Conservation (phyloP, 352 stramenopile genomes). For the Phytophthora chlamydospora region DNA sequence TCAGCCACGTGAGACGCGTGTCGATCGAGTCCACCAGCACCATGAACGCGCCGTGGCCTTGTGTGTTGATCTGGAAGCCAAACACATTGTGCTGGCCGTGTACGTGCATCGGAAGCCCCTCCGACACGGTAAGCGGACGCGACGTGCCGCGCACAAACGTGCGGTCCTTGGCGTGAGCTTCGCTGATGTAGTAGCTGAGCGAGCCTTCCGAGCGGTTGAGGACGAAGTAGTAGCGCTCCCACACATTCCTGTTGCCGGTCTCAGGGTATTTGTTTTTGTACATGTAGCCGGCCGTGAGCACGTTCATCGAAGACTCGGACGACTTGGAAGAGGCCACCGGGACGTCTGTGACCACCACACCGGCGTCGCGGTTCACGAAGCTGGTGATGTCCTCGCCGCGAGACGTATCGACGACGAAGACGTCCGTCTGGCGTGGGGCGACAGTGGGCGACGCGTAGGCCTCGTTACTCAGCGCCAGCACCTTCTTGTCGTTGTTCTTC, state of each 20-base stretch:
- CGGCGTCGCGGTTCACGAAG: constrained; percentile 77
- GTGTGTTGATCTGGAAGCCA: constrained; percentile 88
- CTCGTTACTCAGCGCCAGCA: constrained; percentile 76
- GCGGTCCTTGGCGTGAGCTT: constrained; percentile 83
- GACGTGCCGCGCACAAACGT: constrained; percentile 86
- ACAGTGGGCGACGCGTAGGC: constrained; percentile 56
- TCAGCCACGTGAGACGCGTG: constrained; percentile 81
- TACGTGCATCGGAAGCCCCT: constrained; percentile 77
- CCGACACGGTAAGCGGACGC: constrained; percentile 78
- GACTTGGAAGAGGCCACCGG: constrained; percentile 40
- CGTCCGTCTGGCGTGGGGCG: constrained; percentile 60
- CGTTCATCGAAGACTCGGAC: constrained; percentile 51
- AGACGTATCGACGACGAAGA: constrained; percentile 81
- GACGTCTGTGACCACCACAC: constrained; percentile 70
- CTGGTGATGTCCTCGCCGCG: constrained; percentile 85
- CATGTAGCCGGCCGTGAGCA: constrained; percentile 87
- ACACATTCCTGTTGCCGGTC: constrained; percentile 79
- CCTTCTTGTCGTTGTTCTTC: constrained; percentile 67
- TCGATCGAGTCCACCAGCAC: constrained; percentile 87
- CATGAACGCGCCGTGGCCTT: constrained; percentile 86
- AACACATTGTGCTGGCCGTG: constrained; percentile 75
- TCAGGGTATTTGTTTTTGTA: constrained; percentile 89
- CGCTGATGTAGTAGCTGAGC: constrained; percentile 87
- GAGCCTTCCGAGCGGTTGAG: constrained; percentile 75
- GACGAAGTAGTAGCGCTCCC: constrained; percentile 89